Base-by-base conservation (phyloP, 306 rosid genomes). In the Casuarina cunninghamiana region DNA sequence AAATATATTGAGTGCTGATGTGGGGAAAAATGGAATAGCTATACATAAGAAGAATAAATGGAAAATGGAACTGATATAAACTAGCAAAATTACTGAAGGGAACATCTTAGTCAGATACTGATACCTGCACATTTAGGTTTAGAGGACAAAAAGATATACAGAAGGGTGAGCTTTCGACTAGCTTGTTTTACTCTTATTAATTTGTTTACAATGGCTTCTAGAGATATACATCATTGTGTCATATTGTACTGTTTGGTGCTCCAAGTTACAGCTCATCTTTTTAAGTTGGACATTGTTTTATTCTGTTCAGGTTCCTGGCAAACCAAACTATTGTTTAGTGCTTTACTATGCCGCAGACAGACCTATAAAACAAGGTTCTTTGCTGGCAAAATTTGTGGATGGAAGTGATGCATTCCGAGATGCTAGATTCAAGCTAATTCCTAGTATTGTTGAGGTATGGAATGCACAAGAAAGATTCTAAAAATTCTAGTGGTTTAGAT, bases 341-440 rank as follows among this genome's bases (percentile, higher is more conserved):
- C 86, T 89, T 68, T 93, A 95, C 86, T 91, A 83, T 78, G 97
- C 99, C 57, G 85, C 96, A 46, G 93, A 89, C 67, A 88, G 99
- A 82, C 96, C 97, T 53, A 60, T 87, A 73, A 87, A 85, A 42
- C 79, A 89, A 79, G 80, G 81, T 76, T 95, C 99, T 67, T 77
- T 95, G 82, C 81, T 95, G 85, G 88, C 90, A 55, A 90, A 88
- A 83, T 95, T 92, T 86, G 86, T 84, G 48, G 89, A 95, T 75
- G 99, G 99, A 38, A 69, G 65, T 87, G 97, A 95, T 80, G 46
- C 38, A 65, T 93, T 83, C 79, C 88, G 93, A 19, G 90, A 95
- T 81, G 72, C 99, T 50, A 91, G 99, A 88, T 95, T 95, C 77
- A 91, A 95, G 86, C 83, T 95, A 77, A 95, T 95, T 88, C 99